Base-by-base conservation (phyloP, 2,329 filamentous ascomycete species). In the Purpureocillium lavendulum region DNA sequence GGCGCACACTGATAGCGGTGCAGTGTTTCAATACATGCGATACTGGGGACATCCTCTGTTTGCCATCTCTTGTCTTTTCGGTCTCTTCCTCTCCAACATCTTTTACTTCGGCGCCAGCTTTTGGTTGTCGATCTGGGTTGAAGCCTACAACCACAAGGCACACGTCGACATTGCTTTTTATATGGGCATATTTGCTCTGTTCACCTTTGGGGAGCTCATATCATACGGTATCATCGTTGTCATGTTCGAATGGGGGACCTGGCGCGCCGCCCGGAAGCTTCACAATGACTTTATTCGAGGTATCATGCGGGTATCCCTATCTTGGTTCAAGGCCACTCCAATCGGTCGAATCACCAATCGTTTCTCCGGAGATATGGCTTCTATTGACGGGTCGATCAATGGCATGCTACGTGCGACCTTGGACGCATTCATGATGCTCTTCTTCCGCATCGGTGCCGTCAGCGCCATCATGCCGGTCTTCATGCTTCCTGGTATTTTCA, bases 331-430 rank as follows among this genome's bases (percentile, higher is more conserved):
- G 50, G 55, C 69, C 35, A 65, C 73, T 1, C 67, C 73, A 0
- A 64, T 72, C 13, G 69, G 73, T 11, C 66, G 73, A 31, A 65
- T 74, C 40, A 64, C 71, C 40, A 75, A 76, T 48, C 67, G 75
- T 11, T 74, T 77, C 45, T 70, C 71, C 1, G 70, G 73, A 29
- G 74, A 78, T 43, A 75, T 76, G 52, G 62, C 65, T n/a, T 73
- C 73, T 0, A 64, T 78, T 38, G 75, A 78, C 46, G 66, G 62
- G 7, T 49, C 57, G 1, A 54, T 78, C 7, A 63, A 66, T 15
- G 57, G 60, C 2, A 64, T 71, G 59, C 56, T 75, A 1, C 64
- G 67, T 5, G 47, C 50, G 31, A 62, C 60, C 3, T 40, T 73
- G 9, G 68, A 72, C 40, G 59, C 60, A 11, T 45, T 55, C 9